Conservation (phyloP, 2,329 filamentous ascomycete species). For the Colletotrichum cuscutae region DNA sequence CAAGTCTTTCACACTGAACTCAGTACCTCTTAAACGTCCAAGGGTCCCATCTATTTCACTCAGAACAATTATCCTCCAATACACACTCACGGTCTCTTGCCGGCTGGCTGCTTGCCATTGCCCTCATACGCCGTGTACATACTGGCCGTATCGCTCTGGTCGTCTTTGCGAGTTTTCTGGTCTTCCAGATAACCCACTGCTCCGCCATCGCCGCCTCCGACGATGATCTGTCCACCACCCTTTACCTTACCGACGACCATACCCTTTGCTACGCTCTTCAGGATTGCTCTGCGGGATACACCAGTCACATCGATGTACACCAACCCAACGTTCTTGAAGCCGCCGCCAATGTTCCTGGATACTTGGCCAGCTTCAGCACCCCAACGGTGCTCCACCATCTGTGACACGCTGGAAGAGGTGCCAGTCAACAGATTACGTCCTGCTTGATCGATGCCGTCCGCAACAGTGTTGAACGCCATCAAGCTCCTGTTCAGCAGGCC, state of each 20-base stretch:
- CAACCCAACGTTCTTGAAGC: conserved; percentile 94
- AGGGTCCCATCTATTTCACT: not conserved
- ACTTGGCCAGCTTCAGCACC: conserved; percentile 86
- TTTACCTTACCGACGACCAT: conserved; percentile 90
- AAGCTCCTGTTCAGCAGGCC: conserved; percentile 94
- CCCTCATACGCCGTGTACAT: conserved; percentile 41
- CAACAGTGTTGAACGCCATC: conserved; percentile 95
- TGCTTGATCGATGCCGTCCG: conserved; percentile 91
- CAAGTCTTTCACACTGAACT: not conserved
- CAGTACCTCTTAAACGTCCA: not conserved
- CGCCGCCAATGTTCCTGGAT: conserved; percentile 79
- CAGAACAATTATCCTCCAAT: not conserved
- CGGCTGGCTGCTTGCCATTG: conserved; percentile 45
- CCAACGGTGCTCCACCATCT: conserved; percentile 89
- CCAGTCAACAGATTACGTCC: conserved; percentile 81
- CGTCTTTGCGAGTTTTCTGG: conserved; percentile 34
- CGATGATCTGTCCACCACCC: conserved; percentile 77
- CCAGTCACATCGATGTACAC: conserved; percentile 98
- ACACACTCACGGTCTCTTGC: conserved; percentile 14
- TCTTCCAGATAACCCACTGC: conserved; percentile 38
- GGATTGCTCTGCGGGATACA: conserved; percentile 86
- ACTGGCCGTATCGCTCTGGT: conserved; percentile 40
- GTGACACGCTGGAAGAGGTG: conserved; percentile 81
- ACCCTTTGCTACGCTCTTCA: conserved; percentile 96
- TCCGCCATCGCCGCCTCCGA: conserved; percentile 69